Base-by-base conservation (phyloP, 345 rosid species). In the Leavenworthia alabamica region DNA sequence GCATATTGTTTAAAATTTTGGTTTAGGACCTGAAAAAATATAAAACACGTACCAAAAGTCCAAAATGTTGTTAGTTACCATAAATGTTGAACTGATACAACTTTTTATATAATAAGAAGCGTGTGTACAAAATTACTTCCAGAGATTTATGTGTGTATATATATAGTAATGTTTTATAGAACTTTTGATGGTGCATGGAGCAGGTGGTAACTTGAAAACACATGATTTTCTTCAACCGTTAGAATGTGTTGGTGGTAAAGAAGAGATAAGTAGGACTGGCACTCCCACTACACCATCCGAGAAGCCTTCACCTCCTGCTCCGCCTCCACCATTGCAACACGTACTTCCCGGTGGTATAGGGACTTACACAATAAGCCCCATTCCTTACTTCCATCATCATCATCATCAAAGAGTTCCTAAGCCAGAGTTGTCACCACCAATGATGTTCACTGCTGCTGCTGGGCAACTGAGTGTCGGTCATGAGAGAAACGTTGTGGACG, bases 341-440 rank as follows among this genome's bases (percentile, higher is more conserved):
- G 60, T 79, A 28, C 99, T 89, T 14, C 94, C 96, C 1, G 99
- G 97, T 59, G 99, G 99, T 50, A 86, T 89, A 23, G 99, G 96
- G 55, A 85, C 99, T 23, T 87, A 87, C 75, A 89, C 80, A 14
- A 83, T 89, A 28, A 86, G 91, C 65, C 95, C 85, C 32, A 62
- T 80, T 44, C 84, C 97, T 3, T 78, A 73, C 53, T 80, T 79
- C 66, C 83, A 73, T 62, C 87, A 81, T 14, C 62, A 55, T 46
- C 68, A 55, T 46, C 68, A 69, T 19, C 75, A 71, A 32, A 73
- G 73, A 57, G 51, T 77, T 67, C 89, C 88, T 16, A 85, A 89
- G 73, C 77, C 99, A 8, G 97, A 89, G 67, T 85, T 78, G 42
- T 35, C 82, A 5, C 29, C 78, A n/a, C 79, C 80, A 40, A 48